These are phyloP conservation scores for Ophiostoma pallidulum DNA, from an alignment of 2,329 filamentous ascomycete genomes.

Conservation along the genomic window DNA sequence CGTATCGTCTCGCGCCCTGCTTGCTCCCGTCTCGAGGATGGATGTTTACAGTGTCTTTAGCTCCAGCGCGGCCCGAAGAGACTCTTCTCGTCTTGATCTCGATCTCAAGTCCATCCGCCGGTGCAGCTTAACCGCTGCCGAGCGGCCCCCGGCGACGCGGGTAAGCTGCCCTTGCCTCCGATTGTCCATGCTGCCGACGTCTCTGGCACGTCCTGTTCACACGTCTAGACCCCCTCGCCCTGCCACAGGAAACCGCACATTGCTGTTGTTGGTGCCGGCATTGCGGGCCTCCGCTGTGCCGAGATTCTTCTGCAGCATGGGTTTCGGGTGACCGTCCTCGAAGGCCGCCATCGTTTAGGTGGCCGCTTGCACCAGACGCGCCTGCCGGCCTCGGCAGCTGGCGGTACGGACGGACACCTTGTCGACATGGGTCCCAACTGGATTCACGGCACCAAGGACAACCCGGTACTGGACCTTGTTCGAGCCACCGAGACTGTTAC, in stretches of 20 bases:
- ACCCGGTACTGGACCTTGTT: conserved; percentile 60
- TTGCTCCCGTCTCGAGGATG: conserved; percentile 32
- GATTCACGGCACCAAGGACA: conserved; percentile 65
- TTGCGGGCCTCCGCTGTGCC: conserved; percentile 62
- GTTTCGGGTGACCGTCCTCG: conserved; percentile 58
- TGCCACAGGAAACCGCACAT: conserved; percentile 38
- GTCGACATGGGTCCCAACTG: conserved; percentile 66
- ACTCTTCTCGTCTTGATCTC: conserved; percentile 39
- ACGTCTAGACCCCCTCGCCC: conserved; percentile 1
- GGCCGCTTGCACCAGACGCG: conserved; percentile 49
- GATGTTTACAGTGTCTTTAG: conserved; percentile 44
- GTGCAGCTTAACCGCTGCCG: conserved; percentile 17
- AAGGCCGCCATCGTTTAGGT: conserved; percentile 57
- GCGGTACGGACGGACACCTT: conserved; percentile 19
- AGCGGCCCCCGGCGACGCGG: neutral
- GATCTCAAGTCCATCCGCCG: conserved; percentile 36
- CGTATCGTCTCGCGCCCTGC: too few species aligned
- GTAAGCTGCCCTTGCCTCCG: neutral
- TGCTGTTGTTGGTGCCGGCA: conserved; percentile 60
- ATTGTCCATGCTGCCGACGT: too few species aligned
- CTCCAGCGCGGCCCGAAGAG: conserved; percentile 34
- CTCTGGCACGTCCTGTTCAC: too few species aligned
- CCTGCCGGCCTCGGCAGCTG: conserved; percentile 23
- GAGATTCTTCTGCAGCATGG: conserved; percentile 56
- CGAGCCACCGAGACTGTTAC: conserved; percentile 46